Evolutionary conservation across 345 rosid genomes (phyloP), one percentile per base, ranked within the genome.

Genomic region (Eucalyptus microcorys): DNA sequence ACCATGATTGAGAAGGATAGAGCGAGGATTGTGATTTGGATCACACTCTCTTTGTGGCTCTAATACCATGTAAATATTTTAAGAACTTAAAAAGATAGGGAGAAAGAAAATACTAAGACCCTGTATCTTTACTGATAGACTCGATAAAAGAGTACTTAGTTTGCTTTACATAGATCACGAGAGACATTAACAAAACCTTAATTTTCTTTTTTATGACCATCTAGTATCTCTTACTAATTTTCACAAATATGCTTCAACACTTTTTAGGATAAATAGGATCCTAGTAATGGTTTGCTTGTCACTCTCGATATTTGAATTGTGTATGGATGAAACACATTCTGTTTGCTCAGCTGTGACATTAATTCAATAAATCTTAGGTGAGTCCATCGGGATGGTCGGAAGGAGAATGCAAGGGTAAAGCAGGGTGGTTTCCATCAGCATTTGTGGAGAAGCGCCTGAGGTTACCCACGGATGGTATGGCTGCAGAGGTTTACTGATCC

Each of bases 371-470:
- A 40, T 91, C 32, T 50, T 93, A 97, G 99, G 98, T 95, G 91
- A 94, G 90, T 88, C 91, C 95, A 91, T 86, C 95, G 8, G 99
- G 99, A 91, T 97, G 99, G 99, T 95, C 98, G 2, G 99, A 97
- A 93, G 99, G 99, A 91, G 99, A 97, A 92, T 95, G 99, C 91
- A 96, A 95, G 91, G 99, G 99, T 79, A 94, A 90, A 93, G 96
- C 99, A 34, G 99, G 99, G 88, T 96, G 99, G 99, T 96, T 97
- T 89, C 99, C 99, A 49, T 95, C 96, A 53, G 95, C 95, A 45
- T 96, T 92, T 83, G 96, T 96, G 86, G 99, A 96, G 93, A 96
- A 94, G 92, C 97, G 99, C 86, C 98, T 95, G 91, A 94, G 97
- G 89, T 90, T 97, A 90, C 97, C 99, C 7, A 89, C 94, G 50